Conservation (phyloP, 345 rosid genomes). For the Punica granatum region DNA sequence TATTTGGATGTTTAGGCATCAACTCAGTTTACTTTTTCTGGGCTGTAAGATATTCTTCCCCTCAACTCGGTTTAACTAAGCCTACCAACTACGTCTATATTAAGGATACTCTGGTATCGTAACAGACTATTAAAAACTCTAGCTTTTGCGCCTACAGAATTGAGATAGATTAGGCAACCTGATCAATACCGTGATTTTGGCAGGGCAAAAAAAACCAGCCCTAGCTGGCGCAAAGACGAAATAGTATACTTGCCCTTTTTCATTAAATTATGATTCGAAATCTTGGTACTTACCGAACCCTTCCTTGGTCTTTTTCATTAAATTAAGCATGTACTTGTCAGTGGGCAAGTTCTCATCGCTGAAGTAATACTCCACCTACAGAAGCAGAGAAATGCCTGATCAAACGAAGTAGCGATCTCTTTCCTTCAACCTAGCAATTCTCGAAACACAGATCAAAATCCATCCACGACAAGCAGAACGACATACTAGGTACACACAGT, state of each 20-base stretch:
- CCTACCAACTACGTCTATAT: too few species aligned
- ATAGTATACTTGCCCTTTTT: too few species aligned
- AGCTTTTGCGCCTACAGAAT: too few species aligned
- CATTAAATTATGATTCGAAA: not conserved
- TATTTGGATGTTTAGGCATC: not conserved
- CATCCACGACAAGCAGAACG: not conserved
- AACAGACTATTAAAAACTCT: too few species aligned
- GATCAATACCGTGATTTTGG: not conserved
- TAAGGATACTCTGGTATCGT: too few species aligned
- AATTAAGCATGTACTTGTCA: slow-evolving; percentile 61
- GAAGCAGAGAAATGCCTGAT: slow-evolving; percentile 1
- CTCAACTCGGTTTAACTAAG: too few species aligned
- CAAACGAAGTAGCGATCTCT: not conserved
- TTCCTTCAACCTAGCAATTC: too few species aligned
- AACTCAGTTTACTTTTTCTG: not conserved
- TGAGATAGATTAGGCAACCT: not conserved
- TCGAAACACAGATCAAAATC: not conserved
- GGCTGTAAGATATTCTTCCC: too few species aligned
- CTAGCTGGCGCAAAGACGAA: too few species aligned
- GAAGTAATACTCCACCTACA: slow-evolving; percentile 87
- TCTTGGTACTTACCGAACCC: slow-evolving; percentile 56
- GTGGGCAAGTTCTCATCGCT: slow-evolving; percentile 82
- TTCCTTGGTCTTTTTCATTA: slow-evolving; percentile 66
- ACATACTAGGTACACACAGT: not conserved
- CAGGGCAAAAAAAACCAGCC: not conserved